These are phyloP conservation scores for Lactarius deliciosus DNA, from an alignment of 768 basidiomycete species.

Conservation along the genomic window DNA sequence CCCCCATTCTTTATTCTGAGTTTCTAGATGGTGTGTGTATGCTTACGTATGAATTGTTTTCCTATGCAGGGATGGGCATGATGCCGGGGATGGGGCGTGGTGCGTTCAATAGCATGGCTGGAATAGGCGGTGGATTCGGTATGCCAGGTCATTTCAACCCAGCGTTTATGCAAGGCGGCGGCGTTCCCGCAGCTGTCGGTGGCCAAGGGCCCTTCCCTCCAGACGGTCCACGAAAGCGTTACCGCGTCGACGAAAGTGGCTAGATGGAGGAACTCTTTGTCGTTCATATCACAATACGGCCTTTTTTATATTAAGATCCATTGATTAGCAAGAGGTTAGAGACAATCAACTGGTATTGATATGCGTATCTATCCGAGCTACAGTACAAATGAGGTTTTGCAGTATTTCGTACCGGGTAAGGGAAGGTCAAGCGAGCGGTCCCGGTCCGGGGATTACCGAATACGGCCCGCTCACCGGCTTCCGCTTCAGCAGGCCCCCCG, in stretches of 20 bases:
- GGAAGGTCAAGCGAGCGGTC: too few species aligned
- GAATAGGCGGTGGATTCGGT: slow-evolving; percentile 43
- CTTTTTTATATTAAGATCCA: slow-evolving; percentile 2
- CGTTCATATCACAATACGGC: slow-evolving; percentile 5
- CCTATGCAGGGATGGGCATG: slow-evolving; percentile 52
- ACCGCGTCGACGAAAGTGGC: slow-evolving; percentile 52
- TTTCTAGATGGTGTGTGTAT: slow-evolving; percentile 37
- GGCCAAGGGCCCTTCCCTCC: slow-evolving; percentile 40
- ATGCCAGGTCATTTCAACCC: slow-evolving; percentile 72
- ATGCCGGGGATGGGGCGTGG: slow-evolving; percentile 36
- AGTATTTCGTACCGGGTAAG: too few species aligned
- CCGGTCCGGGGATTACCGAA: too few species aligned
- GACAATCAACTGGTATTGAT: slow-evolving; percentile 14
- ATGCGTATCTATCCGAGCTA: not conserved
- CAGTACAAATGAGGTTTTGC: too few species aligned
- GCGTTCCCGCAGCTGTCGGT: slow-evolving; percentile 12
- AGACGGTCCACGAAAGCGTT: slow-evolving; percentile 55
- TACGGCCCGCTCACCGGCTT: too few species aligned
- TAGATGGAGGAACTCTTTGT: slow-evolving; percentile 27
- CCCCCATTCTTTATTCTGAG: slow-evolving; percentile 24
- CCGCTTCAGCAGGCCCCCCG: too few species aligned
- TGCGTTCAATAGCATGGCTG: slow-evolving; percentile 26
- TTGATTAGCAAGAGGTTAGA: not conserved
- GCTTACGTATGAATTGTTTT: slow-evolving; percentile 42
- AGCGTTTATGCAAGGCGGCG: slow-evolving; percentile 56